phyloP scores from a whole-genome alignment of 2,329 filamentous ascomycete genomes.

The Colletotrichum lini region DNA sequence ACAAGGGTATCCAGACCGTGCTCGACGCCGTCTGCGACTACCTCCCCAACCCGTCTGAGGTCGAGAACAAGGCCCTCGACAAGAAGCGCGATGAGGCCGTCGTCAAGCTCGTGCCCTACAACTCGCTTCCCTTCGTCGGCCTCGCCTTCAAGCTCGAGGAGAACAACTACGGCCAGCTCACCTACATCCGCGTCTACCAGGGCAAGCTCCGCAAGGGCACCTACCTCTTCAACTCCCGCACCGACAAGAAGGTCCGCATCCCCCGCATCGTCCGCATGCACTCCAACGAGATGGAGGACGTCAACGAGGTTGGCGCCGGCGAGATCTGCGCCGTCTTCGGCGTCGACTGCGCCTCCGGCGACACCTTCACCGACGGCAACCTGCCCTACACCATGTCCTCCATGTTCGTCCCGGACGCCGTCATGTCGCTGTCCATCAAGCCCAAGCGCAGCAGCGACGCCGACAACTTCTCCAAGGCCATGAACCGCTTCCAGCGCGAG shows the following conservation, averaged over 20 bases:
- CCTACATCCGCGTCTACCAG: conserved; percentile 98
- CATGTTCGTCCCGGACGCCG: conserved; percentile 98
- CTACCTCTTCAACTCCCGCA: conserved; percentile 94
- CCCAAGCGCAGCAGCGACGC: conserved; percentile 94
- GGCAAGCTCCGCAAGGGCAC: conserved; percentile 89
- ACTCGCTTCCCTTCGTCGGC: conserved; percentile 92
- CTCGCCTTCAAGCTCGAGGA: conserved; percentile 99
- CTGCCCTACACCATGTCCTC: conserved; percentile 96
- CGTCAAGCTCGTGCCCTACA: conserved; percentile 93
- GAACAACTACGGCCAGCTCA: conserved; percentile 97
- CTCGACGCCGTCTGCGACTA: conserved; percentile 97
- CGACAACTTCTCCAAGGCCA: conserved; percentile 97
- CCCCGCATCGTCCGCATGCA: conserved; percentile 99
- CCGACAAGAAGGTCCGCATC: conserved; percentile 95
- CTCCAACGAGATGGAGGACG: conserved; percentile 99
- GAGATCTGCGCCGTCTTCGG: conserved; percentile 99
- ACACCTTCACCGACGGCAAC: conserved; percentile 96
- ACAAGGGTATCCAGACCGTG: conserved; percentile 97
- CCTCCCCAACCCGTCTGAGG: conserved; percentile 90
- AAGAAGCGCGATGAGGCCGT: conserved; percentile 82
- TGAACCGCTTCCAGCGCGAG: conserved; percentile 98
- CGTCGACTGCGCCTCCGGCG: conserved; percentile 96
- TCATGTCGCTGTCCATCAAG: conserved; percentile 98
- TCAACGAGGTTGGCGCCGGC: conserved; percentile 90
- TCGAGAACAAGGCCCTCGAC: conserved; percentile 91